A percentile compares a stretch with the other conserved stretches of the same genome.
phyloP scores from a whole-genome alignment of 2,329 filamentous ascomycete species.

The Geoglossum cookeanum region DNA sequence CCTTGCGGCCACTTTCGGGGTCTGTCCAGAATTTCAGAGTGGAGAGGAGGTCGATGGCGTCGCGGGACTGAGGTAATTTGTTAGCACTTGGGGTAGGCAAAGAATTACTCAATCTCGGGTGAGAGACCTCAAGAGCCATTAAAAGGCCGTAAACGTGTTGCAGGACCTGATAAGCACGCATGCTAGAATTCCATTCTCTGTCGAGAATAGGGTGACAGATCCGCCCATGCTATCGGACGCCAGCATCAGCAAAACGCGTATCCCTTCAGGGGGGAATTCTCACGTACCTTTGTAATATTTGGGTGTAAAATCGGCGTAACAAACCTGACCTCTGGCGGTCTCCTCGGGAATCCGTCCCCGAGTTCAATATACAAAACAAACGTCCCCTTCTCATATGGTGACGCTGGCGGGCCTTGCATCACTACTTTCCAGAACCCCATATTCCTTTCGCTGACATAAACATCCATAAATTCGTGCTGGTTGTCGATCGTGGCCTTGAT shows the following conservation, averaged over 20 bases:
- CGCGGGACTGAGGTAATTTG: not conserved
- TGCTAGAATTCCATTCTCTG: constrained; percentile 11
- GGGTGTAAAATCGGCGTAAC: constrained; percentile 13
- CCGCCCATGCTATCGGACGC: constrained; percentile 10
- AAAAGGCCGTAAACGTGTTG: constrained; percentile 12
- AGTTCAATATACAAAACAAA: constrained; percentile 12
- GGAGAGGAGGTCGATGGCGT: not conserved
- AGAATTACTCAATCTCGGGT: not conserved
- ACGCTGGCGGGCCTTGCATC: constrained; percentile 8
- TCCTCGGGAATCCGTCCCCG: constrained; percentile 9
- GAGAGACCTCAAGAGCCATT: constrained; percentile 10
- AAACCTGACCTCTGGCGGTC: constrained; percentile 10
- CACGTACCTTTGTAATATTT: constrained; percentile 12
- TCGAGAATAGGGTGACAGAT: constrained; percentile 13
- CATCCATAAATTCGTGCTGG: constrained; percentile 10
- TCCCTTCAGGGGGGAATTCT: not conserved
- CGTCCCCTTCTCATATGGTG: constrained; percentile 8
- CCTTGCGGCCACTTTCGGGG: not conserved
- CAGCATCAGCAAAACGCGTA: not conserved
- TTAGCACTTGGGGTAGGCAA: not conserved
- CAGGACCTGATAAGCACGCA: constrained; percentile 10
- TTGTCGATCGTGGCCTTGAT: constrained; percentile 10
- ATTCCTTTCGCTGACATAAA: constrained; percentile 11
- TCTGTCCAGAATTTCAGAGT: not conserved
- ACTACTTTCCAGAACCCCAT: constrained; percentile 12